phyloP scores from a whole-genome alignment of 116 monocot species.

The Phalaenopsis hybrid region DNA sequence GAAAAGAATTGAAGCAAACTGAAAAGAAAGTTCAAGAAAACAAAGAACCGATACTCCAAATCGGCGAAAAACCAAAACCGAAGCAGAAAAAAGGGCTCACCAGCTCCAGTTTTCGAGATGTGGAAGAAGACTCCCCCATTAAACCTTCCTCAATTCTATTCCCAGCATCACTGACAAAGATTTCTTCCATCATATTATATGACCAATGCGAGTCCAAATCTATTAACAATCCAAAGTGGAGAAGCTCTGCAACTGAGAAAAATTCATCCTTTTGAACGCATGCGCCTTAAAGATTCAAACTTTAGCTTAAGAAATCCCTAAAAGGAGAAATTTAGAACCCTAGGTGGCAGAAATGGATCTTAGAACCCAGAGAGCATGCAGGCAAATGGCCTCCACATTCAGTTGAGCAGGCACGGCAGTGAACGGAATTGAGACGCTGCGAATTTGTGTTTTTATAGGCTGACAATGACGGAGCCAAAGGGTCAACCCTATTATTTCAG shows the following conservation, averaged over 20 bases:
- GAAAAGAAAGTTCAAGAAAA: background rate
- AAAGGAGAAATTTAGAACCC: background rate
- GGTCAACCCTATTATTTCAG: background rate
- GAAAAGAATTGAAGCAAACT: background rate
- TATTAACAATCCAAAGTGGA: background rate
- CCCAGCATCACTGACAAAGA: slow-evolving; percentile 38
- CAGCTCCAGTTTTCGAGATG: slow-evolving; percentile 28
- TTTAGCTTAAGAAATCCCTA: background rate
- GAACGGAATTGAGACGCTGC: slow-evolving; percentile 8
- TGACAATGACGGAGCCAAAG: slow-evolving; percentile 8
- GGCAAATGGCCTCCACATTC: background rate
- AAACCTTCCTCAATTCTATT: slow-evolving; percentile 17
- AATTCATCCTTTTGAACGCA: slow-evolving; percentile 50
- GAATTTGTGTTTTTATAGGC: background rate
- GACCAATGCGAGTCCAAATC: background rate
- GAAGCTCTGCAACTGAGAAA: background rate
- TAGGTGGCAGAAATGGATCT: background rate
- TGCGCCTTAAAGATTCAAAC: slow-evolving; percentile 29
- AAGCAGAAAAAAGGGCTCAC: slow-evolving; percentile 14
- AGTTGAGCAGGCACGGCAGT: too few species aligned
- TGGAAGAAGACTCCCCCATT: slow-evolving; percentile 18
- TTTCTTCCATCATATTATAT: background rate
- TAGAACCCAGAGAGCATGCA: background rate
- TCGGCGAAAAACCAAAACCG: background rate
- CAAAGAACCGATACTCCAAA: background rate